These are phyloP conservation scores for Solanum chacoense DNA, from an alignment of 305 asterid species.

Conservation along the genomic window DNA sequence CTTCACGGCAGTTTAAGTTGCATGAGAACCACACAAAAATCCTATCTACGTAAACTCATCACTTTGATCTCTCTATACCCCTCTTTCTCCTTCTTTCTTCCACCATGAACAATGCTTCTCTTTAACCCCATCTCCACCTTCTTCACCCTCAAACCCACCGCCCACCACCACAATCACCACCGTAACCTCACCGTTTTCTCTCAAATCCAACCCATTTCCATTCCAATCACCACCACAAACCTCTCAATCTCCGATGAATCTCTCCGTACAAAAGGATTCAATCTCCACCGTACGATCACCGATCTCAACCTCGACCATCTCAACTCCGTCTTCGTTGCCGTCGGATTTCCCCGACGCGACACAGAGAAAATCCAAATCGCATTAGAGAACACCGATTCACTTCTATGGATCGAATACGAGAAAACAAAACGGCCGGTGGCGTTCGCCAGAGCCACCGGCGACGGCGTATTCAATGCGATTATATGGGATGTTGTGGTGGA, in stretches of 20 bases:
- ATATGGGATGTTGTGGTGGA: constrained; percentile 98
- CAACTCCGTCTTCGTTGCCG: constrained; percentile 66
- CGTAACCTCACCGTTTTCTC: constrained; percentile 15
- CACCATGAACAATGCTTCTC: constrained; percentile 38
- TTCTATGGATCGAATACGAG: constrained; percentile 69
- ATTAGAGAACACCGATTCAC: constrained; percentile 66
- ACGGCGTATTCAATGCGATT: constrained; percentile 81
- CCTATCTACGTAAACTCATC: not conserved
- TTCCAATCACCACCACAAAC: not conserved
- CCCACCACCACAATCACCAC: constrained; percentile 2
- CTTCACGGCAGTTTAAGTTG: not conserved
- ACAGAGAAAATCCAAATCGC: constrained; percentile 59
- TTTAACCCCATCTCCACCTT: constrained; percentile 29
- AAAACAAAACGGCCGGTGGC: constrained; percentile 71
- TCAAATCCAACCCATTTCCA: constrained; percentile 16
- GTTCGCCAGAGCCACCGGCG: constrained; percentile 94
- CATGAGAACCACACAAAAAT: constrained; percentile 4
- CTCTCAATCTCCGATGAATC: constrained; percentile 53
- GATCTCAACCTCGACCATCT: constrained; percentile 72
- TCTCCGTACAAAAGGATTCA: constrained; percentile 66
- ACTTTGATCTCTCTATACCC: not conserved
- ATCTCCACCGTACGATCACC: constrained; percentile 45
- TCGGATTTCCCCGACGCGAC: constrained; percentile 88
- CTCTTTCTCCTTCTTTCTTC: not conserved
- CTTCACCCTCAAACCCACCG: constrained; percentile 4